These are phyloP conservation scores for Colletotrichum musicola DNA, from an alignment of 2,329 filamentous ascomycete genomes.

Conservation along the genomic window DNA sequence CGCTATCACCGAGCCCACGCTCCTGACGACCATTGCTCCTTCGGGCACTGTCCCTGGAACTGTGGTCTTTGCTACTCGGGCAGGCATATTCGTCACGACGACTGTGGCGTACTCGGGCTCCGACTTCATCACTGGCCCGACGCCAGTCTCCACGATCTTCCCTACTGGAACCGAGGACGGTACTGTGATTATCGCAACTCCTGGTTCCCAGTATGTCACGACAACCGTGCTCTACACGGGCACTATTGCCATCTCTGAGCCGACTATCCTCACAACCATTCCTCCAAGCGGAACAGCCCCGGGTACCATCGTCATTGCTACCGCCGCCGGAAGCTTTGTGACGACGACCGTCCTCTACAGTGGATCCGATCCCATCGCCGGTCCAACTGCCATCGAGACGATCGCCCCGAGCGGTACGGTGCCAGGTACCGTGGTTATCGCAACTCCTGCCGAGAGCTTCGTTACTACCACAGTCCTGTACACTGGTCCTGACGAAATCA, in stretches of 20 bases:
- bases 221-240: constrained; percentile 3
- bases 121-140: not conserved
- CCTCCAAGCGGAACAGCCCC: constrained; percentile 18
- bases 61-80: not conserved
- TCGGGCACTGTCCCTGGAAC: constrained; percentile 18
- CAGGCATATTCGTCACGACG: not conserved
- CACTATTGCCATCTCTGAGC: not conserved
- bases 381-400: constrained; percentile 20
- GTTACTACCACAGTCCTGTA: constrained; percentile 26
- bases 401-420: constrained; percentile 21
- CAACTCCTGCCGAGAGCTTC: constrained; percentile 11
- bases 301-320: constrained; percentile 24
- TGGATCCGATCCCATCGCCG: not conserved
- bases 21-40: constrained; percentile 22
- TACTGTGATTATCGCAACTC: not conserved
- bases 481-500: constrained; percentile 3
- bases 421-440: constrained; percentile 27
- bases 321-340: constrained; percentile 10
- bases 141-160: not conserved
- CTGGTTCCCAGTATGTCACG: constrained; percentile 1
- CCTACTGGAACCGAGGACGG: not conserved
- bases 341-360: constrained; percentile 27
- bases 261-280: constrained; percentile 11
- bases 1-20: constrained; percentile 9
- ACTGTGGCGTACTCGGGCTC: not conserved